Conservation (phyloP, 2,329 filamentous ascomycete genomes). For the Tolypocladium cylindrosporum region DNA sequence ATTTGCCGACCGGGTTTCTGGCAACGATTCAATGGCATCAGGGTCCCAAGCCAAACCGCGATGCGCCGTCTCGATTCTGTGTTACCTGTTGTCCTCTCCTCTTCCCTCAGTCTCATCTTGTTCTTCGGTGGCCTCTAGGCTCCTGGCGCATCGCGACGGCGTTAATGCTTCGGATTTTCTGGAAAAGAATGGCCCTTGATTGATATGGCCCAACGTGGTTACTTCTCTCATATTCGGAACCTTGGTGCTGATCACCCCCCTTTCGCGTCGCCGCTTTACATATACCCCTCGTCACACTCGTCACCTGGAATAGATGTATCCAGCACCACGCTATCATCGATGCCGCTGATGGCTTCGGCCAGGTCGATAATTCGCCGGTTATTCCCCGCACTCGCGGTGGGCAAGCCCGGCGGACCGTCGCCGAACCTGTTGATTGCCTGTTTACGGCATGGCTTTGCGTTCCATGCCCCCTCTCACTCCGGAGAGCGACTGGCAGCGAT, state of each 20-base stretch:
- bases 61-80: neutral
- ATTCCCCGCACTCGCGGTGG: too few species aligned
- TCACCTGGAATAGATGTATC: neutral
- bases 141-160: conserved; percentile 5
- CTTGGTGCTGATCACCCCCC: neutral
- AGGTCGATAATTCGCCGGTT: neutral
- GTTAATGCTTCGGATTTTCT: conserved; percentile 1
- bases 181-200: conserved; percentile 1
- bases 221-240: neutral
- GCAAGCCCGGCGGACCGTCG: neutral
- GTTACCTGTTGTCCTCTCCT: neutral
- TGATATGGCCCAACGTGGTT: neutral
- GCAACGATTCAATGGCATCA: neutral
- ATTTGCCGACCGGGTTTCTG: neutral
- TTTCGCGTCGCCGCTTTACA: neutral
- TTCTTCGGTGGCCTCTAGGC: neutral
- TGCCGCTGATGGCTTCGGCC: neutral
- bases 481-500: neutral
- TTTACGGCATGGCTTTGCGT: neutral
- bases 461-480: neutral
- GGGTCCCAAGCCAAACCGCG: neutral
- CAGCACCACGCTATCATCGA: neutral
- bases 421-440: neutral
- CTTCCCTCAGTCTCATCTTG: neutral
- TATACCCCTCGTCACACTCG: neutral